Conservation (phyloP, 495 filamentous ascomycete species). For the Talaromyces trachyspermus region DNA sequence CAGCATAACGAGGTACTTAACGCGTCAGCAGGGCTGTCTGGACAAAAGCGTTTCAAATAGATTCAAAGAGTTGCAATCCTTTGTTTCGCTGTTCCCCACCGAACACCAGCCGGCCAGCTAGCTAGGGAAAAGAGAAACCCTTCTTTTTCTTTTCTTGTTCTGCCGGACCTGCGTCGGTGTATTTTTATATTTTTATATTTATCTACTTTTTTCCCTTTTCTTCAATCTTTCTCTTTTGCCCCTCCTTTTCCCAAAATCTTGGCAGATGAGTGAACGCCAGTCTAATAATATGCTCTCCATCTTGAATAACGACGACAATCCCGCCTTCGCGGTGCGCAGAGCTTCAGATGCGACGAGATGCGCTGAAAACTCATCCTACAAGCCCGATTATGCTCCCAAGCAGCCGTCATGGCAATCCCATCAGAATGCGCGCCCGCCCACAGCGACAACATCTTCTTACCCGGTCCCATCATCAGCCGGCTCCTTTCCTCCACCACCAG, state of each 20-base stretch:
- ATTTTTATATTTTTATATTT: too few relatives aligned
- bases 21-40: too few relatives aligned
- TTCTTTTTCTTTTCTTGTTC: too few relatives aligned
- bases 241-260: too few relatives aligned
- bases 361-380: not conserved
- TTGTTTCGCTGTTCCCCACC: too few relatives aligned
- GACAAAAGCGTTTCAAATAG: too few relatives aligned
- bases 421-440: not conserved
- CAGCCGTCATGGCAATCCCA: conserved; percentile 1
- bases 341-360: not conserved
- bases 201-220: not conserved
- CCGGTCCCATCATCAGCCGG: conserved; percentile 24
- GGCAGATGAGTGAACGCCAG: conserved; percentile 5
- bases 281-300: conserved; percentile 39
- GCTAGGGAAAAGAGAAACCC: too few relatives aligned
- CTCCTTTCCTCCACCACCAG: not conserved
- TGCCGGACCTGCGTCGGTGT: too few relatives aligned
- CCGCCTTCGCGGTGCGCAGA: conserved; percentile 37
- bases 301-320: conserved; percentile 43
- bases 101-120: too few relatives aligned
- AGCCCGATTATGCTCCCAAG: not conserved
- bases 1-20: too few relatives aligned
- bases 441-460: not conserved
- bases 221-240: not conserved
- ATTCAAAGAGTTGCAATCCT: too few relatives aligned